Conservation (phyloP, 192 early-diverging fungal genomes). For the Phycomyces nitens region DNA sequence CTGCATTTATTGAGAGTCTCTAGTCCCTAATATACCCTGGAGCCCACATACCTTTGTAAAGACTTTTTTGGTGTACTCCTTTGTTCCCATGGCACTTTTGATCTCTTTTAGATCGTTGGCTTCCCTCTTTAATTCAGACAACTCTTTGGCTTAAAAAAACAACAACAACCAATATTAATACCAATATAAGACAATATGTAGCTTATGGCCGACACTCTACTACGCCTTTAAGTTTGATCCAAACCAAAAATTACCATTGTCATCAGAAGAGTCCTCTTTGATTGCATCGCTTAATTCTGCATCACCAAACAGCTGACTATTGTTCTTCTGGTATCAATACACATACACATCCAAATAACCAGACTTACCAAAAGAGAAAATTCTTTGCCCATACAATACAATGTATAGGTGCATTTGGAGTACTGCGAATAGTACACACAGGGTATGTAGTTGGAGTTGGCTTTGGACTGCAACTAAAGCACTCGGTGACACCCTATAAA, state of each 20-base stretch:
- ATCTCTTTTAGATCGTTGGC: slow-evolving; percentile 67
- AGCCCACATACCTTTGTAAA: slow-evolving; percentile 71
- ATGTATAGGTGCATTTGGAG: slow-evolving; percentile 91
- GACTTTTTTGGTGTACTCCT: slow-evolving; percentile 57
- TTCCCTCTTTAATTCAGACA: slow-evolving; percentile 71
- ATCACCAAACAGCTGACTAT: slow-evolving; percentile 74
- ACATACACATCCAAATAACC: not conserved
- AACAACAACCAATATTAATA: slow-evolving; percentile 1
- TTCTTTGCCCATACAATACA: slow-evolving; percentile 99
- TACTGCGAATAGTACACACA: slow-evolving; percentile 96
- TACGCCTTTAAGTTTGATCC: too few relatives aligned
- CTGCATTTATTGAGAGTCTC: not conserved
- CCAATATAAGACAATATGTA: not conserved
- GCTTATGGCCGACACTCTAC: too few relatives aligned
- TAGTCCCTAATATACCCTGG: too few relatives aligned
- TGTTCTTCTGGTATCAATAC: not conserved
- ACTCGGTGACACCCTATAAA: slow-evolving; percentile 62
- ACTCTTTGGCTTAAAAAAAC: slow-evolving; percentile 62
- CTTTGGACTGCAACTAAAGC: slow-evolving; percentile 93
- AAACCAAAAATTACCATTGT: slow-evolving; percentile 54
- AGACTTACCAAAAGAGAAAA: slow-evolving; percentile 79
- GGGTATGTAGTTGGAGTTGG: slow-evolving; percentile 84
- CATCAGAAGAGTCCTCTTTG: slow-evolving; percentile 33
- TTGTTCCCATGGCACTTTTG: slow-evolving; percentile 52
- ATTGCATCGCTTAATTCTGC: slow-evolving; percentile 48